Evolutionary conservation across 2,329 filamentous ascomycete genomes (phyloP), one percentile per base, ranked within the genome.

Genomic region (Helotiales sp.): DNA sequence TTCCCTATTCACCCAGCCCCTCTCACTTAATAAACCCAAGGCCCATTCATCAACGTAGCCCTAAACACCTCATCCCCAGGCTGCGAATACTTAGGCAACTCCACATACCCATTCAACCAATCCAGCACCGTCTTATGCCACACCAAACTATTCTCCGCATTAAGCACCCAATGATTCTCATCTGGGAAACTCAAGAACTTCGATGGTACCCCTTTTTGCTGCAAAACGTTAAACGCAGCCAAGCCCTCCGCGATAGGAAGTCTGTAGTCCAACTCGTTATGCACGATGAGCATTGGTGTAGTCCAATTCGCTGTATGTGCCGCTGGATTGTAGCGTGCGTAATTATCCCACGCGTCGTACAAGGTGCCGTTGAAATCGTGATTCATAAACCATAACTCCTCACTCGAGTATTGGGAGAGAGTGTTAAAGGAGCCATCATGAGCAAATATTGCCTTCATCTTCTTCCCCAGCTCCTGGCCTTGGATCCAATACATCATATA

Each of bases 401-500:
- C 85, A 9, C 81, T 83, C 1, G 78, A 72, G 77, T 84, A 87
- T 72, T 85, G 81, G 64, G 53, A 29, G 6, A 64, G 50, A 1
- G 62, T 66, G 12, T 56, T 58, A 55, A 63, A 64, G 17, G 47
- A 57, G 5, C 63, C 63, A 47, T 64, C 62, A 34, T 66, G 63
- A 0, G 56, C 55, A 54, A 66, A 64, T 5, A 96, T 79, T 0
- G 91, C 91, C 72, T 90, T 90, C 81, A 96, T 95, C 64, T 87
- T 84, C 34, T 89, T 84, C 22, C 90, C 92, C 0, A 96, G 81
- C 0, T 84, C 81, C 60, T 93, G 87, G 12, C 92, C 92, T 73
- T 96, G 90, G 67, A 96, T 91, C 91, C 92, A 96, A 72, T 95
- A 89, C 64, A 88, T 86, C 87, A 90, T 90, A 69, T 85, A 89